Evolutionary conservation across 192 early-diverging fungal genomes (phyloP), one percentile per base, ranked within the genome.

Genomic region (Lobosporangium transversale): DNA sequence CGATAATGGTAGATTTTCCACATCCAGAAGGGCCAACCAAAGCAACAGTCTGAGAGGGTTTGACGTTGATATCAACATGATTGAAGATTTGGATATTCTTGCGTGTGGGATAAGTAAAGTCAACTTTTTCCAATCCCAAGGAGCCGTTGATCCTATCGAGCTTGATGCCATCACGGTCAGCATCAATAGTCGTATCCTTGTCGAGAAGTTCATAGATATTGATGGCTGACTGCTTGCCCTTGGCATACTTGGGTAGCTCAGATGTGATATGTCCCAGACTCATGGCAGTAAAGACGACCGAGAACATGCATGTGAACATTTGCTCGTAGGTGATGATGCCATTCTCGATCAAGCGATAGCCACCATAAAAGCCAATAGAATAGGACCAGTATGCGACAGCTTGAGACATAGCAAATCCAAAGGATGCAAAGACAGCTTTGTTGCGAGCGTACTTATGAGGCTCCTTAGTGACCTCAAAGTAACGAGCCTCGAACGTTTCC

Each of bases 21-120:
- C 90, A 94, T 14, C 95, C 95, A 4, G 92, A 93, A 7, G 89
- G 82, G 2, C 96, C 96, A 4, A 95, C 94, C 29, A 97, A 64
- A 8, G 96, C 96, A 42, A 97, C 84, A 15, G 92, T 96, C 71
- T 83, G 76, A 24, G 92, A 92, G n/a, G 89, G 70, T 8, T 71
- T 52, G 4, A 80, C 82, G 1, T 42, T 65, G 35, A 86, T 68
- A 21, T 70, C 78, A 37, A 89, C 61, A 6, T 87, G 89, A 23
- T 81, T 81, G 30, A 94, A 73, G 56, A 93, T 88, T 1, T 78
- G 66, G n/a, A 85, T 84, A 29, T 83, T 78, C 4, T 82, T 74
- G 6, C 92, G 85, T 11, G 89, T 82, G 40, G 92, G 92, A 36
- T 93, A 93, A n/a, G 62, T 65, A 69, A 93, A 93, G 17, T 81